Base-by-base conservation (phyloP, 371 early-diverging fungal species). In the Polyrhizophydium stewartii region DNA sequence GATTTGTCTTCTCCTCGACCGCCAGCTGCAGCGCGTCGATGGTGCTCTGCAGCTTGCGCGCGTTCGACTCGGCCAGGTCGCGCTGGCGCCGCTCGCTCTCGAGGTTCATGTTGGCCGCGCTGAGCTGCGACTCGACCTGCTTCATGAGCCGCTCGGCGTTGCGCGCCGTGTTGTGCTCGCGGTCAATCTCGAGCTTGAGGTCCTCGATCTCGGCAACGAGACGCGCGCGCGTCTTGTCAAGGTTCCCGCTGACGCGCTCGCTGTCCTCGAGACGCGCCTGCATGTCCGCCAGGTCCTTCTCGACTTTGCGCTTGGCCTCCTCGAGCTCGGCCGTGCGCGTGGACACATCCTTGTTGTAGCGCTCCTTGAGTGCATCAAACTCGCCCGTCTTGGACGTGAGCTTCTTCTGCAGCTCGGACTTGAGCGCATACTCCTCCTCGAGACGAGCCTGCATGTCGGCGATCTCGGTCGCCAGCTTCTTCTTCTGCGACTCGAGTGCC, bases 141-240 rank as follows among this genome's bases (percentile, higher is more conserved):
- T 88, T 87, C 38, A 76, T 65, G 24, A 77, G 61, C 58, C 78
- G 77, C 56, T 87, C 88, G 1, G 86, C 84, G 24, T 78, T 81
- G 1, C 86, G 72, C 10, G 87, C 75, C 2, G 76, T 68, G 60
- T 73, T 76, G 65, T 87, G 84, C 60, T 89, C 89, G n/a, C 86
- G 80, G 63, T 91, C 90, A 35, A 81, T 66, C 66, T 89, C 88
- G 55, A 82, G 77, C 12, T 78, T 74, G 28, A 89, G 71, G 61
- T 91, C 90, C 70, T 90, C 89, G 17, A 88, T 74, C 67, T 92
- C 92, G 27, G 85, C 68, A 0, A 74, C 73, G 10, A 90, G 72
- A 1, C 88, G 76, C 0, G 69, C 56, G 58, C 84, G 85, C 12
- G 85, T 79, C 75, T 91, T 89, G 30, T 91, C 92, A 27, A 87